These are phyloP conservation scores for Fusarium sp. DNA, from an alignment of 2,329 filamentous ascomycete species.

Conservation along the genomic window DNA sequence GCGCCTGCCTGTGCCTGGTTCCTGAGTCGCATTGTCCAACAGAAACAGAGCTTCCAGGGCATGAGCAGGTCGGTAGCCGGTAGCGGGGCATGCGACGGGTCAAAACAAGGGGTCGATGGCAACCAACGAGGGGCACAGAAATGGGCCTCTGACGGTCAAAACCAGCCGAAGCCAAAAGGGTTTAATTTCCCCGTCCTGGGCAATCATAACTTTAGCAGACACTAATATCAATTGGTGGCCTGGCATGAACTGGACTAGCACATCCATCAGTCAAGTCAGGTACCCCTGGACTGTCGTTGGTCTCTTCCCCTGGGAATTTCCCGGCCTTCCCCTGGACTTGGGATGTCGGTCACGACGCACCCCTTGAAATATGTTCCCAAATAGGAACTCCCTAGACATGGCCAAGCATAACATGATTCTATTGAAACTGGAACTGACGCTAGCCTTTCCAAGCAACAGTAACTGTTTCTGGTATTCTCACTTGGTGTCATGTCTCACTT, in stretches of 20 bases:
- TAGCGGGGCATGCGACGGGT: constrained; percentile 24
- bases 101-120: constrained; percentile 25
- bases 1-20: constrained; percentile 9
- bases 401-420: constrained; percentile 17
- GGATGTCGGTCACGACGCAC: constrained; percentile 1
- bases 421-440: constrained; percentile 29
- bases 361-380: constrained; percentile 17
- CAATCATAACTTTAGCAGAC: constrained; percentile 13
- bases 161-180: constrained; percentile 19
- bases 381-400: constrained; percentile 19
- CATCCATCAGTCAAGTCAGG: constrained; percentile 12
- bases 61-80: constrained; percentile 10
- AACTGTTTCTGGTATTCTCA: constrained; percentile 28
- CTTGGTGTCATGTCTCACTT: constrained; percentile 27
- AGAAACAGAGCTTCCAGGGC: background rate
- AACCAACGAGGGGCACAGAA: constrained; percentile 20
- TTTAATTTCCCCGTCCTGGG: constrained; percentile 38
- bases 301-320: constrained; percentile 23
- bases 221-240: constrained; percentile 17
- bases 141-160: constrained; percentile 18
- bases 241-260: constrained; percentile 4
- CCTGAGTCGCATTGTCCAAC: constrained; percentile 25
- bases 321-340: constrained; percentile 19
- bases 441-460: constrained; percentile 22
- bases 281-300: constrained; percentile 33